Evolutionary conservation across 2,329 filamentous ascomycete species (phyloP).

Genomic region (Thermomyces lanuginosus): DNA sequence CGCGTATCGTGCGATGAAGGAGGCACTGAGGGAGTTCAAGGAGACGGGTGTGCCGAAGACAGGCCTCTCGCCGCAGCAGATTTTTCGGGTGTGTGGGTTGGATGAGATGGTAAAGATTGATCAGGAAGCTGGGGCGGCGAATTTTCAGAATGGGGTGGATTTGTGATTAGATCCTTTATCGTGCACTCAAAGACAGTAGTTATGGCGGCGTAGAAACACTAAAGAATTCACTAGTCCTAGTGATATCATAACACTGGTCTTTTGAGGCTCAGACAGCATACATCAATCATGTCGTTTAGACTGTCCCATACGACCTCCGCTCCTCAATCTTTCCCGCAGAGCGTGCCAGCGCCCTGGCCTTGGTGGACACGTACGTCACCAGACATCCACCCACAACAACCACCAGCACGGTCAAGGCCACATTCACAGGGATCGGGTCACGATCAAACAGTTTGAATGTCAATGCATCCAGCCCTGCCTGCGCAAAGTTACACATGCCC

Average conservation of each 20-base stretch:
- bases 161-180: conserved; percentile 6
- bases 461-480: conserved; percentile 61
- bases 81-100: conserved; percentile 30
- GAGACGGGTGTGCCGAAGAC: conserved; percentile 18
- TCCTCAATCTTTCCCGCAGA: conserved; percentile 1
- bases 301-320: too few species aligned
- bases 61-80: conserved; percentile 20
- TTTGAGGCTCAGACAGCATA: too few species aligned
- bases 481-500: conserved; percentile 68
- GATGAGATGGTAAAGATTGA: conserved; percentile 27
- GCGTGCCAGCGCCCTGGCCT: conserved; percentile 3
- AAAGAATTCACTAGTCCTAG: too few species aligned
- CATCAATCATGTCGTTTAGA: too few species aligned
- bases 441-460: conserved; percentile 57
- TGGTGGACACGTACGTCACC: conserved; percentile 45
- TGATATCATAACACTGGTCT: too few species aligned
- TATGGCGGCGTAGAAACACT: too few species aligned
- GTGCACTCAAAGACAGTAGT: too few species aligned
- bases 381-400: conserved; percentile 48
- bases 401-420: conserved; percentile 47
- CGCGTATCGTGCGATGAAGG: conserved; percentile 21
- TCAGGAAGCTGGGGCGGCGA: conserved; percentile 21
- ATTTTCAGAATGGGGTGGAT: conserved; percentile 10
- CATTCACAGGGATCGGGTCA: conserved; percentile 62
- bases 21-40: conserved; percentile 22